phyloP scores from a whole-genome alignment of 352 stramenopile genomes.

The Globisporangium paddicum region DNA sequence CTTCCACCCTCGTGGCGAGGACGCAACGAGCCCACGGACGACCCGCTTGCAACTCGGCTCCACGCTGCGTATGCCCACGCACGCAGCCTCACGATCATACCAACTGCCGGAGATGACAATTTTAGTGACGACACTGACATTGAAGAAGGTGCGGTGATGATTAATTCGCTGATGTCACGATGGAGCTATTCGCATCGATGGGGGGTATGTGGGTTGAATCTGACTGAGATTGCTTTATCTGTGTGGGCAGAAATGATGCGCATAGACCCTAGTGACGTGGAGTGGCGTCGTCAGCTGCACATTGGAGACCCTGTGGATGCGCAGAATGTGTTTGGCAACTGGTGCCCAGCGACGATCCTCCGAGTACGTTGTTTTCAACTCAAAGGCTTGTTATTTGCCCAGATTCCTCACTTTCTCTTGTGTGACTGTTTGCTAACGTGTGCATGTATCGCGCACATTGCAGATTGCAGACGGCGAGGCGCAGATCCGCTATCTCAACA shows the following conservation, averaged over 20 bases:
- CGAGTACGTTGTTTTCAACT: conserved; percentile 17
- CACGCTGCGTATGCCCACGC: neutral
- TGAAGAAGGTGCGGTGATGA: conserved; percentile 54
- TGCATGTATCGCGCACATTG: neutral
- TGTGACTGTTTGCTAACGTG: neutral
- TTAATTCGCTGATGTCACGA: neutral
- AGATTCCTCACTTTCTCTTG: neutral
- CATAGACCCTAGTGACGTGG: conserved; percentile 55
- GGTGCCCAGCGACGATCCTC: conserved; percentile 61
- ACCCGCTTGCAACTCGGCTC: neutral
- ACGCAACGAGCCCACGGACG: neutral
- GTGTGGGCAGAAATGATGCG: conserved; percentile 71
- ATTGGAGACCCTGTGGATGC: conserved; percentile 60
- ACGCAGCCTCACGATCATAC: neutral
- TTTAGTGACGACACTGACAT: conserved; percentile 66
- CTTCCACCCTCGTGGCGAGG: neutral
- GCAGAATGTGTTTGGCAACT: conserved; percentile 83
- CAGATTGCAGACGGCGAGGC: conserved; percentile 59
- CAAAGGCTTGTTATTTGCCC: neutral
- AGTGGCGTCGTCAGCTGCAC: conserved; percentile 72
- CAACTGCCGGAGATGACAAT: neutral
- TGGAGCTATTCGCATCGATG: neutral
- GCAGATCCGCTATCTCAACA: conserved; percentile 73
- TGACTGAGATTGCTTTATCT: conserved; percentile 8
- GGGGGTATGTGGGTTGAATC: neutral